Evolutionary conservation across 129 eudicot species (phyloP).

Genomic region (Daucus carota): DH1_v3.0 NC_030382.2:33501501-33502000

Average conservation of each 20-base stretch:
- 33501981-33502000: background rate
- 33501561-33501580: background rate
- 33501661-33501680: constrained; percentile 30
- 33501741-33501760: background rate
- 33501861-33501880: constrained; percentile 8
- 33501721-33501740: background rate
- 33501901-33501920: constrained; percentile 37
- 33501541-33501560: background rate
- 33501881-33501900: constrained; percentile 47
- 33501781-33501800: background rate
- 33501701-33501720: background rate
- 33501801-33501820: background rate
- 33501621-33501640: constrained; percentile 8
- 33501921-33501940: constrained; percentile 24
- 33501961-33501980: background rate
- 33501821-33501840: background rate
- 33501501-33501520: background rate
- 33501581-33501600: background rate
- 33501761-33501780: background rate
- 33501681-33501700: constrained; percentile 19
- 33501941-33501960: constrained; percentile 68
- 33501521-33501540: too few species aligned
- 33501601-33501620: background rate
- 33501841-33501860: constrained; percentile 4
- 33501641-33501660: constrained; percentile 39